Evolutionary conservation across 2,329 filamentous ascomycete species (phyloP).

Genomic region (Neoscytalidium dimidiatum): DNA sequence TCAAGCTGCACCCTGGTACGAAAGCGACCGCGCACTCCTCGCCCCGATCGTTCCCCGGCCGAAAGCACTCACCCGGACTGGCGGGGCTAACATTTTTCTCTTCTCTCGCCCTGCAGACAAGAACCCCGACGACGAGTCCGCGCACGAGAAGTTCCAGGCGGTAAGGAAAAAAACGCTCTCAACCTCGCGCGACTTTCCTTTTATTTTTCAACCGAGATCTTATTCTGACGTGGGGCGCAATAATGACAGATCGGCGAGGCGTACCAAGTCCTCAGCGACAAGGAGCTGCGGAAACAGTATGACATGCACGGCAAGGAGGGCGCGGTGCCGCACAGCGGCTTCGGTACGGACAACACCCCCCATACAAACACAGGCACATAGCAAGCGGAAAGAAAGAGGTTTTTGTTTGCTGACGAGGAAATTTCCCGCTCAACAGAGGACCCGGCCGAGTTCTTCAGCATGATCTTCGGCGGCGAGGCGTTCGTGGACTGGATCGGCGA

Average conservation of each 20-base stretch:
- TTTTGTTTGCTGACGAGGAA: neutral
- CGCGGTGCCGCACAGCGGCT: slow-evolving; percentile 86
- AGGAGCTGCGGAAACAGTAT: slow-evolving; percentile 85
- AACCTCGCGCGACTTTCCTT: neutral
- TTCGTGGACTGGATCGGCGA: slow-evolving; percentile 97
- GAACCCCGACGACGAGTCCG: slow-evolving; percentile 93
- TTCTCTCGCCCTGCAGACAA: slow-evolving; percentile 65
- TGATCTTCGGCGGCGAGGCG: slow-evolving; percentile 96
- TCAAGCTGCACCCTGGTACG: slow-evolving; percentile 84
- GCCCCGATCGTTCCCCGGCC: too few species aligned
- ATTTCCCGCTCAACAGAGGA: slow-evolving; percentile 59
- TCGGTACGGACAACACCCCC: slow-evolving; percentile 57
- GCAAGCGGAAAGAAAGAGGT: neutral
- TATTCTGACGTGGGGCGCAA: slow-evolving; percentile 21
- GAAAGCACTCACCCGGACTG: too few species aligned
- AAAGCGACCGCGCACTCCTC: neutral
- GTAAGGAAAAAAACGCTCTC: slow-evolving; percentile 60
- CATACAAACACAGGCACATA: neutral
- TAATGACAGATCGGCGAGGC: slow-evolving; percentile 64
- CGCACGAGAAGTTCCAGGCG: slow-evolving; percentile 90
- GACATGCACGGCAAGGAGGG: slow-evolving; percentile 97
- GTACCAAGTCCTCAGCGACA: slow-evolving; percentile 82
- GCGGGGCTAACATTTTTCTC: too few species aligned
- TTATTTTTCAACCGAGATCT: neutral
- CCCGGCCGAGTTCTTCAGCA: slow-evolving; percentile 95